Evolutionary conservation across 306 rosid species (phyloP).

Genomic region (Glycine tomentella): DNA sequence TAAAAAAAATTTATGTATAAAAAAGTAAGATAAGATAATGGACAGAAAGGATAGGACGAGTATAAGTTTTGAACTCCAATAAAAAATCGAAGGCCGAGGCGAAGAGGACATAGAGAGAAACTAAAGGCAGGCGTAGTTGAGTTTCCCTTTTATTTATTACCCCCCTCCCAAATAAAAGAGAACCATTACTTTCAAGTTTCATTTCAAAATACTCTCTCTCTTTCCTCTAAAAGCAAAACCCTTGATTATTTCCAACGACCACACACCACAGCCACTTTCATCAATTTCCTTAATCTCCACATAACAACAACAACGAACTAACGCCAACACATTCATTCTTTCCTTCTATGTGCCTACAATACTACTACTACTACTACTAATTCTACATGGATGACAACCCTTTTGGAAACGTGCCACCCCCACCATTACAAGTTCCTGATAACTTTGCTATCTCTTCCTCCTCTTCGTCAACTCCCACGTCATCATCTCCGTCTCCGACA

Average conservation of each 20-base stretch:
- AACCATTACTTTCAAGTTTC: slow-evolving; percentile 7
- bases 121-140: no score
- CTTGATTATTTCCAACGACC: slow-evolving; percentile 23
- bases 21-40: no score
- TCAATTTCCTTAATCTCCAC: neutral
- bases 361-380: neutral
- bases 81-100: no score
- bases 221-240: neutral
- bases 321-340: neutral
- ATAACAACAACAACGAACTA: slow-evolving; percentile 1
- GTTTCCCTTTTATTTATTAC: neutral
- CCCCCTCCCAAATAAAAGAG: neutral
- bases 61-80: no score
- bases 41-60: no score
- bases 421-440: slow-evolving; percentile 37
- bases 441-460: neutral
- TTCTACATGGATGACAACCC: slow-evolving; percentile 49
- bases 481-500: slow-evolving; percentile 43
- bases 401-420: slow-evolving; percentile 24
- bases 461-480: slow-evolving; percentile 29
- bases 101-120: no score
- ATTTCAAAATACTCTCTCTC: neutral
- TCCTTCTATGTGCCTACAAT: neutral
- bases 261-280: neutral
- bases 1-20: no score